Conservation (phyloP, 257 asterid species). For the Jacaranda mimosifolia region DNA sequence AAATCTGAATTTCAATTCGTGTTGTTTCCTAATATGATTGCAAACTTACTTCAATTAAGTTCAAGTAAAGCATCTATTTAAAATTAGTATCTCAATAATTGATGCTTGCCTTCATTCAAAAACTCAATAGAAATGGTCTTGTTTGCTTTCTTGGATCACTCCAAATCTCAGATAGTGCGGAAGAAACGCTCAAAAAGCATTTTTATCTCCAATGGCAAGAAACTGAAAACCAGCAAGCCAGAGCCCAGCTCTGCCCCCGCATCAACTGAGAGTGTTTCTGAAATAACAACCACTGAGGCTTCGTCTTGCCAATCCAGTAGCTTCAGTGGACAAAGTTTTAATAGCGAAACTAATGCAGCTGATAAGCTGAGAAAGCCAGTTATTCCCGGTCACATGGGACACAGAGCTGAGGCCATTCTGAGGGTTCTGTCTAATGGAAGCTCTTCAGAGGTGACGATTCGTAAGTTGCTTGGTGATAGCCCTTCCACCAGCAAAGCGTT, state of each 20-base stretch:
- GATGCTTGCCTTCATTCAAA: conserved; percentile 1
- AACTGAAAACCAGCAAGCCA: conserved; percentile 46
- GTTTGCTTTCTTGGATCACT: background rate
- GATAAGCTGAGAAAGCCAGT: conserved; percentile 48
- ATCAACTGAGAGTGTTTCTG: conserved; percentile 59
- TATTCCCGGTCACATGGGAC: conserved; percentile 63
- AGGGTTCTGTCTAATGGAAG: conserved; percentile 65
- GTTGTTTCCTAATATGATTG: conserved; percentile 13
- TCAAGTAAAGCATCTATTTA: background rate
- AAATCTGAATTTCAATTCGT: background rate
- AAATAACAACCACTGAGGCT: conserved; percentile 51
- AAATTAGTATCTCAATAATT: conserved; percentile 13
- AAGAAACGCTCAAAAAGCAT: conserved; percentile 75
- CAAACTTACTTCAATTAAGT: background rate
- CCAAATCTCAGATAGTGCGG: conserved; percentile 60
- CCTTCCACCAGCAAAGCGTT: conserved; percentile 99
- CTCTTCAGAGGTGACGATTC: conserved; percentile 88
- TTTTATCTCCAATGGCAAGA: conserved; percentile 56
- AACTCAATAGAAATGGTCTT: background rate
- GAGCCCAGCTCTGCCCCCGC: conserved; percentile 38
- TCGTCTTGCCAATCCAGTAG: conserved; percentile 59
- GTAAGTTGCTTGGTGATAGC: conserved; percentile 90
- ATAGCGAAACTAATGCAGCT: conserved; percentile 26
- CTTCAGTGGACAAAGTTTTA: conserved; percentile 53
- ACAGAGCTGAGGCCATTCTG: conserved; percentile 76